Conservation (phyloP, 768 basidiomycete species). For the Amanita muscaria region DNA sequence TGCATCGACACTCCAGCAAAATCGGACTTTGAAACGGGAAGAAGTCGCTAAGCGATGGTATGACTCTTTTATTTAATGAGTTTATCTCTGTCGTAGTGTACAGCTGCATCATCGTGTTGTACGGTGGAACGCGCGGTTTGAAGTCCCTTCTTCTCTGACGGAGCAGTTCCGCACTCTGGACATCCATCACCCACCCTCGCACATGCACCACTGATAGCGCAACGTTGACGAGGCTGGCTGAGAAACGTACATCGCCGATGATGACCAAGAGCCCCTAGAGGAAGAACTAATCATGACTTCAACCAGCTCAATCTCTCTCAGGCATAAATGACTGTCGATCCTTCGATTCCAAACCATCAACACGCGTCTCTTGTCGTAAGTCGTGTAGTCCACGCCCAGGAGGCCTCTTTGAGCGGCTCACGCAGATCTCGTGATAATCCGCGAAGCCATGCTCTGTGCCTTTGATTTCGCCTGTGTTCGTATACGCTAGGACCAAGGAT, state of each 20-base stretch:
- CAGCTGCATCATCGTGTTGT: too few species aligned
- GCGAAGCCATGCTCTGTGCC: conserved; percentile 52
- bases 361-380: neutral
- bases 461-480: conserved; percentile 37
- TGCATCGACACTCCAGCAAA: too few species aligned
- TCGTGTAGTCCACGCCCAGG: too few species aligned
- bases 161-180: conserved; percentile 65
- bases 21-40: too few species aligned
- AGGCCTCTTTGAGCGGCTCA: neutral
- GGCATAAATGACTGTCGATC: conserved; percentile 69
- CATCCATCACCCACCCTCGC: conserved; percentile 90
- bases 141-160: conserved; percentile 77
- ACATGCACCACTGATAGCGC: conserved; percentile 89
- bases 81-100: too few species aligned
- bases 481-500: conserved; percentile 51
- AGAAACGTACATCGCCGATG: conserved; percentile 26
- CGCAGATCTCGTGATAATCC: conserved; percentile 40
- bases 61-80: too few species aligned
- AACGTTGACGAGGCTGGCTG: conserved; percentile 58
- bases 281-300: conserved; percentile 72
- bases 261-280: too few species aligned
- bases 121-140: too few species aligned
- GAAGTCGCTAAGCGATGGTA: too few species aligned
- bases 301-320: too few species aligned
- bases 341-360: conserved; percentile 57